These are phyloP conservation scores for Persicaria maculosa DNA, from an alignment of 148 eudicot genomes.

Conservation along the genomic window DNA sequence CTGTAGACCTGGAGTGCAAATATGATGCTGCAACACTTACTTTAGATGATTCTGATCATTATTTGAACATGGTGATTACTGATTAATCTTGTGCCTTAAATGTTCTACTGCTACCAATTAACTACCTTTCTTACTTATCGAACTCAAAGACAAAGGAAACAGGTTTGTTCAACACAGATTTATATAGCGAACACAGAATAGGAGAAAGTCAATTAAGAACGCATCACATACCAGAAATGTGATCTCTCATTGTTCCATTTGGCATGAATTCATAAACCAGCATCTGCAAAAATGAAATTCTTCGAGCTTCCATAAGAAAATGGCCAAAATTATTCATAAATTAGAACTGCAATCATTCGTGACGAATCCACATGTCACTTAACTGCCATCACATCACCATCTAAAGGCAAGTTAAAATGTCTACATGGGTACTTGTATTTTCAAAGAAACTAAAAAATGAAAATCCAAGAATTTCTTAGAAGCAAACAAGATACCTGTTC, in stretches of 20 bases:
- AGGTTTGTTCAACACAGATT: background rate
- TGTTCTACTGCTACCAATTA: too few relatives aligned
- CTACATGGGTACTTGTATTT: background rate
- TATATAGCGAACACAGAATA: background rate
- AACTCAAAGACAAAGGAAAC: too few relatives aligned
- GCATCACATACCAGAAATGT: constrained; percentile 61
- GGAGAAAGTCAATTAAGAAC: background rate
- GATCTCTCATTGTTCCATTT: constrained; percentile 69
- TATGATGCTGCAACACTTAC: too few relatives aligned
- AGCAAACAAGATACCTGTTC: constrained; percentile 54
- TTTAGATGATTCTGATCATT: too few relatives aligned
- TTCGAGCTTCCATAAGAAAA: background rate
- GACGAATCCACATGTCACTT: too few relatives aligned
- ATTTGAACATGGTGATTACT: too few relatives aligned
- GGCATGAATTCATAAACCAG: constrained; percentile 89
- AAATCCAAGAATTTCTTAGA: background rate
- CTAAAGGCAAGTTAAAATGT: too few relatives aligned
- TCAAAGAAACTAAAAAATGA: background rate
- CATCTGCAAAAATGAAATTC: constrained; percentile 38
- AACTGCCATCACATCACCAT: too few relatives aligned
- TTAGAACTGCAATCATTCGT: too few relatives aligned
- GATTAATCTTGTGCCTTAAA: too few relatives aligned
- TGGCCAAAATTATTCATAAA: background rate
- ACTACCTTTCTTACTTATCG: too few relatives aligned
- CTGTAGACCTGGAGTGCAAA: too few relatives aligned